Conservation (phyloP, 2,329 filamentous ascomycete species). For the Cladophialophora yegresii region DNA sequence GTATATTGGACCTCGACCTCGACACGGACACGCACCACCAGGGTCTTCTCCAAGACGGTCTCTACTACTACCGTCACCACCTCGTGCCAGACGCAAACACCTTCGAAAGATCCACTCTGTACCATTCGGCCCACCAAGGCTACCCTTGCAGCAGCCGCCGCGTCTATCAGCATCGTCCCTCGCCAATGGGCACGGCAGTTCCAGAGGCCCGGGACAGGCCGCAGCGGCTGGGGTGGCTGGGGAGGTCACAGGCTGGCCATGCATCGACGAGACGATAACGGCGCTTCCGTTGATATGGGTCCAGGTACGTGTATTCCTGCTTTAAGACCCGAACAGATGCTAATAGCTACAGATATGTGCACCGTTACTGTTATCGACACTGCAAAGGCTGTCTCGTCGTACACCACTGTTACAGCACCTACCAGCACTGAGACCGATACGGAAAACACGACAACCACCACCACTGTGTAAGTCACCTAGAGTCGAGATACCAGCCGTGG, state of each 20-base stretch:
- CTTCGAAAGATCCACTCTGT: constrained; percentile 27
- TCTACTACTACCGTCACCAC: constrained; percentile 28
- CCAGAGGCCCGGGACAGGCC: neutral
- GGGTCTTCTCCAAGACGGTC: constrained; percentile 24
- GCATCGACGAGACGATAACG: constrained; percentile 1
- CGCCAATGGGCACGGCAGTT: constrained; percentile 7
- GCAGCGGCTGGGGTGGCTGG: neutral
- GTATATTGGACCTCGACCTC: constrained; percentile 26
- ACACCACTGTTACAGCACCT: constrained; percentile 26
- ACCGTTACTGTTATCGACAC: constrained; percentile 29
- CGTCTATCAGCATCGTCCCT: constrained; percentile 6
- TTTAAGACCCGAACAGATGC: neutral
- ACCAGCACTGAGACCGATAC: constrained; percentile 32
- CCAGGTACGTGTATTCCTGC: constrained; percentile 15
- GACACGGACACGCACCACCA: constrained; percentile 24
- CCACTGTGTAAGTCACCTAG: constrained; percentile 26
- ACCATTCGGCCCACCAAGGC: constrained; percentile 30
- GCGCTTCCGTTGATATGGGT: constrained; percentile 17
- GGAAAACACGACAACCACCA: constrained; percentile 24
- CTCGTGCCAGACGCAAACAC: constrained; percentile 22
- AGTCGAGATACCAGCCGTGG: neutral
- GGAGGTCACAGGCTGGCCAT: constrained; percentile 1
- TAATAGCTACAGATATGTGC: constrained; percentile 24
- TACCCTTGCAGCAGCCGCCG: constrained; percentile 21
- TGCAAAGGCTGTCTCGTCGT: constrained; percentile 21